phyloP scores from a whole-genome alignment of 2,329 filamentous ascomycete genomes.

The Rutstroemia sp. region DNA sequence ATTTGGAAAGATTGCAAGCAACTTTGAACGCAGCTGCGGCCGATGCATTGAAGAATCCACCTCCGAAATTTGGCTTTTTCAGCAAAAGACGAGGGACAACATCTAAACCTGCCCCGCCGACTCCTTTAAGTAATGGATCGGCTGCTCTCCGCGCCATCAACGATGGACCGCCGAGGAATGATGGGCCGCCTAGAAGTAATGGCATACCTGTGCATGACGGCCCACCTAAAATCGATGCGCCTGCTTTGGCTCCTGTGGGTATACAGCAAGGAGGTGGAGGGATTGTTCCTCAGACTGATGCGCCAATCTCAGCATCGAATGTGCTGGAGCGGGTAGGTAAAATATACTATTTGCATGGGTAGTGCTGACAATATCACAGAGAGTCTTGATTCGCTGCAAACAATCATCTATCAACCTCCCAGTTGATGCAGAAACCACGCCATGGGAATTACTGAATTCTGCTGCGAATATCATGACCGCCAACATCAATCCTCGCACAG shows the following conservation, averaged over 20 bases:
- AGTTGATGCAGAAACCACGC: constrained; percentile 66
- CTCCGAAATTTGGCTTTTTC: constrained; percentile 26
- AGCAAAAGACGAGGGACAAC: constrained; percentile 19
- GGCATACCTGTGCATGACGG: constrained; percentile 3
- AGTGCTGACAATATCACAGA: constrained; percentile 36
- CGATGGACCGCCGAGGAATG: constrained; percentile 11
- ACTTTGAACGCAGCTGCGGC: constrained; percentile 26
- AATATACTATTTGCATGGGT: constrained; percentile 4
- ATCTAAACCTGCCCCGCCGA: constrained; percentile 9
- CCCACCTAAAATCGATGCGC: constrained; percentile 11
- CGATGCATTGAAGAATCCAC: constrained; percentile 6
- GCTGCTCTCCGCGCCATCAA: constrained; percentile 4
- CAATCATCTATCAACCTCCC: constrained; percentile 63
- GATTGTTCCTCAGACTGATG: constrained; percentile 54
- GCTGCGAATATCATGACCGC: constrained; percentile 57
- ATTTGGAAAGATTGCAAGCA: constrained; percentile 27
- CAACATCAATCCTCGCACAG: constrained; percentile 54
- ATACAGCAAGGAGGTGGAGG: constrained; percentile 26
- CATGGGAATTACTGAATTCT: constrained; percentile 63
- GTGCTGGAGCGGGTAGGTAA: constrained; percentile 63
- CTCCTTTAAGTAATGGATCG: background rate
- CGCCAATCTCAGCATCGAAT: constrained; percentile 74
- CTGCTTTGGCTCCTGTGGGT: constrained; percentile 5
- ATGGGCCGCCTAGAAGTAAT: constrained; percentile 1
- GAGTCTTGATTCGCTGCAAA: constrained; percentile 65